Base-by-base conservation (phyloP, 306 rosid genomes). In the Sesbania bispinosa region DNA sequence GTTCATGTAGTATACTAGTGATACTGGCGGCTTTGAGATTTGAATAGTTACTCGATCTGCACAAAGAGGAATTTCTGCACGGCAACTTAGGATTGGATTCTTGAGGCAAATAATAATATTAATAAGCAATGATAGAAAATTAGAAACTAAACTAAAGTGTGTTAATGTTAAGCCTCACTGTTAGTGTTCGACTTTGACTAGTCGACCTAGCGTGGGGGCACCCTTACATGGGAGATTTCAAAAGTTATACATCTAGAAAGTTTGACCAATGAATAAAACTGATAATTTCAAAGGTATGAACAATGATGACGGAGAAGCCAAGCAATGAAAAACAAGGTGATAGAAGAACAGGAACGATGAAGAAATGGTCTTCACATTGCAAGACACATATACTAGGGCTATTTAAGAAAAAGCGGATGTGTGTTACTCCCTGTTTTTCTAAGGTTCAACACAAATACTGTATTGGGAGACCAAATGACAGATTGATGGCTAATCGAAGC, bases 391-490 rank as follows among this genome's bases (percentile, higher is more conserved):
- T 58, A 26, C 33, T 20, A 54, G 6, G 39, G 63, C 62, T 67
- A 57, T 62, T 72, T 57, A 69, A 70, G 69, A 62, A 79, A 82
- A 82, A 63, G 80, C 7, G 84, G 73, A 45, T 55, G 35, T 43
- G 71, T 51, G 85, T 75, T 78, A 62, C 84, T 77, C 68, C 32
- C 0, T 79, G 76, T 72, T 59, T 69, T 76, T 55, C 67, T 46
- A 62, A 73, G 72, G 30, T 53, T 73, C 68, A 75, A 67, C 77
- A 75, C 10, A 67, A 67, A 54, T 21, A 75, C 53, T 71, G 62
- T 75, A 48, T 38, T 77, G 70, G 66, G 78, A 62, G 87, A 85
- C 87, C 89, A 82, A 69, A 77, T 73, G 80, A 80, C 85, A 77
- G 10, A 46, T 73, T 82, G 20, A 77, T 82, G 63, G 81, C 79